Evolutionary conservation across 2,329 filamentous ascomycete species (phyloP), one percentile per base, ranked within the genome.

Genomic region (Trichophyton schoenleinii): DNA sequence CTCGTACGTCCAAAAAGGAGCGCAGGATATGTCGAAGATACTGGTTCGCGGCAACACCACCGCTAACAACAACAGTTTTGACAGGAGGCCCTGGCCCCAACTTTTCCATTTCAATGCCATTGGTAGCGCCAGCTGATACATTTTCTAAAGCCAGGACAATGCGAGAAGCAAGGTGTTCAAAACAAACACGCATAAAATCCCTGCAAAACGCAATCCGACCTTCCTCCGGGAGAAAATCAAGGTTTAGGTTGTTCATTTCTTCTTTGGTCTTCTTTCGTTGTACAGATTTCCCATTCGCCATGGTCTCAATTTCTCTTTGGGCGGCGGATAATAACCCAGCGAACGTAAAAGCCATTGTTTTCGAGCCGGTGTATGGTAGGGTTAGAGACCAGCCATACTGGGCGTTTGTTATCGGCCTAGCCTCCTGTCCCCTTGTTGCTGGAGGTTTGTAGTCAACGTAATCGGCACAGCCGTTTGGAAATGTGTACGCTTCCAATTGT

Each of bases 41-140:
- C 58, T 75, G 74, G 73, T 96, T 97, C 59, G 88, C 87, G 6
- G 92, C 94, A 5, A 99, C 94, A 25, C 94, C 94, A 34, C 94
- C 94, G 44, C 90, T 88, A 3, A 97, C 81, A 8, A 97, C 89
- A 3, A 97, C 76, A 0, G 86, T 86, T 7, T 75, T 73, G 6
- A 85, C 74, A 63, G 62, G 13, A 62, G 15, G 15, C n/a, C 28
- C 6, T 44, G 48, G 25, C 11, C 15, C 28, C 7, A 34, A 15
- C 7, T 22, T 13, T 15, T 22, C 49, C 8, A 15, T 31, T 1
- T 42, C 18, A 2, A 20, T 11, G 1, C 8, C 20, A 25, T 57
- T 58, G 13, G 42, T 11, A 18, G 49, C 25, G 1, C 25, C 22
- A 18, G 31, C 11, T 11, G 68, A 66, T 9, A 75, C 67, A 8